Percentiles rank a stretch among this genome's conserved stretches.
Evolutionary conservation across 1,284 basidiomycete species (phyloP).

Genomic region (Cerrena zonata): DNA sequence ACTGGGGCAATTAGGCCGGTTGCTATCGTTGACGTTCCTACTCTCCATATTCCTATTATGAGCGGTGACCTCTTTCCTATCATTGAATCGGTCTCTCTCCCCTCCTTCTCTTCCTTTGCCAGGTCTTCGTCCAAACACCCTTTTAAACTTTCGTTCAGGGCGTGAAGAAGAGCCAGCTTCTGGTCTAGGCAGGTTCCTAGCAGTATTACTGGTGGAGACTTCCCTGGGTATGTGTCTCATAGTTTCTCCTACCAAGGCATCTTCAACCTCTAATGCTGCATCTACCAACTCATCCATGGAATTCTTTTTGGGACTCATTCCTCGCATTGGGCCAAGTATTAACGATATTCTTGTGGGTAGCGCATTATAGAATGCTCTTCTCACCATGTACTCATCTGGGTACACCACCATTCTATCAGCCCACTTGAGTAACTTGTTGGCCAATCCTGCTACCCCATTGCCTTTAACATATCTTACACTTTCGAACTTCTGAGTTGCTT

Average conservation of each 20-base stretch:
- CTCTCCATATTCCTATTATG: not conserved
- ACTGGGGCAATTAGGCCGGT: not conserved
- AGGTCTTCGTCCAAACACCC: not conserved
- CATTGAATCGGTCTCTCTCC: not conserved
- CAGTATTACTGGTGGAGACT: not conserved
- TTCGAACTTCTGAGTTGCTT: not conserved
- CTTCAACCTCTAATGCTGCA: not conserved
- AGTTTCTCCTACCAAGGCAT: not conserved
- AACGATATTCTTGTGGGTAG: not conserved
- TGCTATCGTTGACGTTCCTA: not conserved
- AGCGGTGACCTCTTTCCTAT: not conserved
- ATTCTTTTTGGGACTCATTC: not conserved
- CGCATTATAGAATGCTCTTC: not conserved
- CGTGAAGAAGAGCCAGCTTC: not conserved
- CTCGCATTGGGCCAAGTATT: not conserved
- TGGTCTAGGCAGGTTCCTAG: not conserved
- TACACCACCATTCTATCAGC: not conserved
- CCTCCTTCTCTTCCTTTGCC: not conserved
- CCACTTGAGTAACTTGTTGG: not conserved
- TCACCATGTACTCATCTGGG: not conserved
- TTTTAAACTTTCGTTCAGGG: not conserved
- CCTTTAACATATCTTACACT: not conserved
- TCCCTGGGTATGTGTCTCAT: not conserved
- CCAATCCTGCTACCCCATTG: not conserved
- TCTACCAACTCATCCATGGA: not conserved